Evolutionary conservation across 805 yeast genomes (phyloP), one percentile per base, ranked within the genome.

Genomic region (Pichia phayaonensis): DNA sequence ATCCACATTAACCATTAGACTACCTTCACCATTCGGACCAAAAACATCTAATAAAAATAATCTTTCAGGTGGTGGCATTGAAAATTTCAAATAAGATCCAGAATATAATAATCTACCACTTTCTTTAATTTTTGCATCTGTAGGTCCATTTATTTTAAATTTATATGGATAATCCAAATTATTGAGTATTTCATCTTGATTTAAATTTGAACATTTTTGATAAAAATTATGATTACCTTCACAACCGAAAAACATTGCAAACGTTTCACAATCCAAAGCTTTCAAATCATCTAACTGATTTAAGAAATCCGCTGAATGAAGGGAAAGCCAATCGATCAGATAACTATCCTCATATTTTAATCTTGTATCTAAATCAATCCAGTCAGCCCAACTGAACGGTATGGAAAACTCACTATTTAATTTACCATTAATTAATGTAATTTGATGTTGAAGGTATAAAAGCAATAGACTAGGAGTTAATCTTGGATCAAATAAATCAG

Each of bases 41-140:
- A 50, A 49, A 38, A 59, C 50, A 29, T 54, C 53, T 20, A 54
- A 11, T 21, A 61, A 39, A 26, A 48, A 49, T 2, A 62, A 48
- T 44, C 70, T 56, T 4, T 63, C 52, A 1, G 77, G 72, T 1
- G 59, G 54, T 0, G 71, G 64, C 26, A 68, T 64, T 2, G 56
- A 20, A 46, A 62, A 58, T 22, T 62, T 54, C 18, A 74, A 51
- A 53, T 69, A 72, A 20, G 61, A 59, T 0, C 67, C 67, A 0
- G 75, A 75, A 48, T 66, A 51, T 2, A 65, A 52, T 4, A 59
- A 49, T 34, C 75, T 58, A 1, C 69, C 68, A 13, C 61, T 66
- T 29, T 56, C 63, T 6, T 67, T 56, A 21, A 68, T 49, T 26
- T 57, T 56, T 2, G 51, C 40, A 29, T 61, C 63, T 12, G 56